Percentiles rank a stretch among this genome's conserved stretches.
These are phyloP conservation scores for Leishmania aethiopica DNA, from an alignment of 208 protist species.

Conservation along the genomic window DNA sequence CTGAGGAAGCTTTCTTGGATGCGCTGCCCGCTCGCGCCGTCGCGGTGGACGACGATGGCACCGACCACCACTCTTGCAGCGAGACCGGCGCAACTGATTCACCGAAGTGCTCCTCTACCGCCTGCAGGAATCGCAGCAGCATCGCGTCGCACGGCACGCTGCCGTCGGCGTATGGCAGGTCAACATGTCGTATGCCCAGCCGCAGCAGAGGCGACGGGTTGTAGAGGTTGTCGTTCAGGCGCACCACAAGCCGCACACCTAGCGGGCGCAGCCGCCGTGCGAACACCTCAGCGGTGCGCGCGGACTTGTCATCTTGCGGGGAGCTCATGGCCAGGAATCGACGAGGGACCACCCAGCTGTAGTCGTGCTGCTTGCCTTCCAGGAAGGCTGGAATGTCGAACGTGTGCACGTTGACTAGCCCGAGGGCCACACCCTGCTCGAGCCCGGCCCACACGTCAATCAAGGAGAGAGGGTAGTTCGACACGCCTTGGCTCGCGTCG, in stretches of 20 bases:
- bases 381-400: slow-evolving; percentile 94
- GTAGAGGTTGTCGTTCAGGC: slow-evolving; percentile 95
- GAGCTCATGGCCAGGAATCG: slow-evolving; percentile 94
- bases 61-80: slow-evolving; percentile 31
- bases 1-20: slow-evolving; percentile 3
- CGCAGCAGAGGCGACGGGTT: slow-evolving; percentile 76
- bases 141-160: slow-evolving; percentile 83
- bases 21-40: slow-evolving; percentile 2
- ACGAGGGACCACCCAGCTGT: slow-evolving; percentile 95
- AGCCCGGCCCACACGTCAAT: slow-evolving; percentile 82
- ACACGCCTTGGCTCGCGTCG: slow-evolving; percentile 92
- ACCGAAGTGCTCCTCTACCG: slow-evolving; percentile 66
- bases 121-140: slow-evolving; percentile 88
- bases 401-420: slow-evolving; percentile 80
- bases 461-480: slow-evolving; percentile 83
- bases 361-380: slow-evolving; percentile 86
- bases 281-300: slow-evolving; percentile 39
- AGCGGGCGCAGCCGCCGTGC: slow-evolving; percentile 65
- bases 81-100: slow-evolving; percentile 18
- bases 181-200: slow-evolving; percentile 92
- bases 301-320: slow-evolving; percentile 46
- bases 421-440: slow-evolving; percentile 56
- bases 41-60: neutral
- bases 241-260: slow-evolving; percentile 91
- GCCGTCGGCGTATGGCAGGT: slow-evolving; percentile 95